These are phyloP conservation scores for Chionographis japonica DNA, from an alignment of 106 monocot species.

Conservation along the genomic window DNA sequence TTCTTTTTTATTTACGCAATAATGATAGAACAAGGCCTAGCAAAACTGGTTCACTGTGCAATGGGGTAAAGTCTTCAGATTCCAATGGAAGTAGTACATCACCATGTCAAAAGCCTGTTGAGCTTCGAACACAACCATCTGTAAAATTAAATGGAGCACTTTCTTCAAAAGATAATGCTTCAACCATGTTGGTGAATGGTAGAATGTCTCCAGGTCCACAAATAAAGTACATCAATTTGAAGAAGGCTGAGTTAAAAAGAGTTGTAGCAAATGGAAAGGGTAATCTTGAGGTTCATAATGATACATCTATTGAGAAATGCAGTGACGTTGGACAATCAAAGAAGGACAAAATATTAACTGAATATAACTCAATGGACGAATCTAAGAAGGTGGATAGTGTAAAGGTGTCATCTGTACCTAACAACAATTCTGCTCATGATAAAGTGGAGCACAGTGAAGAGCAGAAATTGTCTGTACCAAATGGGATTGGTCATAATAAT, in stretches of 20 bases:
- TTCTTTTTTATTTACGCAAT: constrained; percentile 75
- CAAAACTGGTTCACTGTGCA: constrained; percentile 28
- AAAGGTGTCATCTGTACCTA: constrained; percentile 5
- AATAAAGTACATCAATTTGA: constrained; percentile 31
- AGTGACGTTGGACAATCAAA: constrained; percentile 15
- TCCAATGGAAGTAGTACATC: constrained; percentile 23
- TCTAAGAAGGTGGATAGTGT: constrained; percentile 11
- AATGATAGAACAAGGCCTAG: constrained; percentile 31
- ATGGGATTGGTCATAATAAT: constrained; percentile 20
- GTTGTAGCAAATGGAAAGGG: constrained; percentile 45
- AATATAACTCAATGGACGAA: constrained; percentile 8
- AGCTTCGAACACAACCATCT: constrained; percentile 20
- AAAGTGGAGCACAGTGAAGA: constrained; percentile 5
- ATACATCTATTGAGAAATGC: constrained; percentile 10
- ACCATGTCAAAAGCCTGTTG: constrained; percentile 16
- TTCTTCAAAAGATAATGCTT: constrained; percentile 18
- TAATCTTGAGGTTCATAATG: constrained; percentile 23
- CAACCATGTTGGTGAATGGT: constrained; percentile 35
- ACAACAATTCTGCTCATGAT: constrained; percentile 19
- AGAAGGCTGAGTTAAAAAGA: constrained; percentile 33
- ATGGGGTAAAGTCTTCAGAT: constrained; percentile 25
- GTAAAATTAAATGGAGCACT: constrained; percentile 19
- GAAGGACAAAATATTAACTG: constrained; percentile 13
- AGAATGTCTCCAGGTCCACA: constrained; percentile 27
- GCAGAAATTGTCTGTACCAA: constrained; percentile 4